Conservation (phyloP, 768 basidiomycete genomes). For the Rhizopogon salebrosus region DNA sequence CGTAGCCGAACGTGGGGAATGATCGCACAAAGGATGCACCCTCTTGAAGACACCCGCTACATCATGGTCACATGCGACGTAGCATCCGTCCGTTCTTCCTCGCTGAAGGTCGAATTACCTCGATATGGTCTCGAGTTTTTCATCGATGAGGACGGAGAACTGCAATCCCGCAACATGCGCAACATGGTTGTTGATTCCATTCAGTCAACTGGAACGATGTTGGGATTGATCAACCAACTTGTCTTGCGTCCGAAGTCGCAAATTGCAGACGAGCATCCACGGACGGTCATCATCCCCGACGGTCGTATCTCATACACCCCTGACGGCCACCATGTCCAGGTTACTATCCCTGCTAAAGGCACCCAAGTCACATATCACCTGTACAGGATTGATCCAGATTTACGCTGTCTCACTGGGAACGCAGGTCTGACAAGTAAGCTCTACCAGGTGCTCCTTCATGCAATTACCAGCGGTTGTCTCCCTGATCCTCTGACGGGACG, state of each 20-base stretch:
- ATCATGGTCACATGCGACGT: constrained; percentile 16
- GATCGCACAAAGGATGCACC: constrained; percentile 18
- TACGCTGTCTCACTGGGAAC: constrained; percentile 25
- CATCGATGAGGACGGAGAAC: constrained; percentile 22
- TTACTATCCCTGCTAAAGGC: constrained; percentile 6
- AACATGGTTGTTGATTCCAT: constrained; percentile 36
- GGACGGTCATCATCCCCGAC: constrained; percentile 35
- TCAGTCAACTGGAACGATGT: constrained; percentile 40
- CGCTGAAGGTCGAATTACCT: constrained; percentile 30
- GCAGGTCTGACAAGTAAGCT: constrained; percentile 25
- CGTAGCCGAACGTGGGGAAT: constrained; percentile 22
- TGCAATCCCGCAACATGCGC: constrained; percentile 37
- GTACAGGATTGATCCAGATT: constrained; percentile 24
- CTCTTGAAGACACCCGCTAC: constrained; percentile 19
- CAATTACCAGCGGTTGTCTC: constrained; percentile 34
- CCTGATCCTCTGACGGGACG: constrained; percentile 39
- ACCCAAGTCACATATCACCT: constrained; percentile 17
- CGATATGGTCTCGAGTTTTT: constrained; percentile 39
- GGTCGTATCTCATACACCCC: constrained; percentile 18
- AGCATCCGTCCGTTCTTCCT: not conserved
- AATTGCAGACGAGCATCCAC: constrained; percentile 1
- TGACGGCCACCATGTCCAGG: constrained; percentile 12
- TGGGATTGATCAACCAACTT: constrained; percentile 37
- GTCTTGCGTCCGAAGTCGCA: constrained; percentile 29
- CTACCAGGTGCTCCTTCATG: constrained; percentile 40